A percentile compares a stretch with the other conserved stretches of the same genome.
Conservation (phyloP, 176 grass and related monocot species). For the Neostapfia colusana region DNA sequence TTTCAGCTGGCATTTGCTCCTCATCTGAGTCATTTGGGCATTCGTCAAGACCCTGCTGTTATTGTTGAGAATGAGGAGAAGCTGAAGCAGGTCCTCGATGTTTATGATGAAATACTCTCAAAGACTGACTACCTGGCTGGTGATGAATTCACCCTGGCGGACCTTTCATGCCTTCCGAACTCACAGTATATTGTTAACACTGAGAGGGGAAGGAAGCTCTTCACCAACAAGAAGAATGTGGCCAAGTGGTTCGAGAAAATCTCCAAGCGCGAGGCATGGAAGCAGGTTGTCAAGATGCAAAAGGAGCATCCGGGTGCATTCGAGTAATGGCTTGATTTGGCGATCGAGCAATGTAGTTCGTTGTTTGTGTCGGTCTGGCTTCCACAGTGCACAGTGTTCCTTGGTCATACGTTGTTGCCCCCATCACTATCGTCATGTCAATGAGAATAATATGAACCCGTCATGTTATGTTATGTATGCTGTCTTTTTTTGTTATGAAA, state of each 20-base stretch:
- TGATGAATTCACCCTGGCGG: conserved; percentile 58
- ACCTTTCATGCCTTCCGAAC: conserved; percentile 69
- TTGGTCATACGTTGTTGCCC: conserved; percentile 3
- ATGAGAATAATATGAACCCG: conserved; percentile 51
- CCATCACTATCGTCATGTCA: background rate
- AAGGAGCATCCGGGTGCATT: conserved; percentile 59
- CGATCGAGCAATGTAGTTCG: background rate
- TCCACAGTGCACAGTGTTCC: conserved; percentile 24
- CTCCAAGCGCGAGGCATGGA: conserved; percentile 55
- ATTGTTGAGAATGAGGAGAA: conserved; percentile 62
- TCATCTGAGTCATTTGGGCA: conserved; percentile 32
- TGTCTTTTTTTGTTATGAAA: background rate
- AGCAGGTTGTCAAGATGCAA: conserved; percentile 68
- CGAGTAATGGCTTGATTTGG: conserved; percentile 34
- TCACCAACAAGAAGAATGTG: conserved; percentile 70
- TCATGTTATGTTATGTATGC: conserved; percentile 23
- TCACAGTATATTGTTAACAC: conserved; percentile 63
- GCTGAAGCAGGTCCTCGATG: conserved; percentile 52
- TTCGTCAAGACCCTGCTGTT: conserved; percentile 47
- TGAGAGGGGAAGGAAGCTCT: conserved; percentile 69
- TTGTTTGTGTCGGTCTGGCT: conserved; percentile 15
- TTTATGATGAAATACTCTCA: conserved; percentile 61
- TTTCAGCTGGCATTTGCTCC: conserved; percentile 80
- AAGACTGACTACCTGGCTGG: conserved; percentile 57
- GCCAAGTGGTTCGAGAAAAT: conserved; percentile 61